Evolutionary conservation across 495 filamentous ascomycete genomes (phyloP).

Genomic region (Opeltia flavorubescens): DNA sequence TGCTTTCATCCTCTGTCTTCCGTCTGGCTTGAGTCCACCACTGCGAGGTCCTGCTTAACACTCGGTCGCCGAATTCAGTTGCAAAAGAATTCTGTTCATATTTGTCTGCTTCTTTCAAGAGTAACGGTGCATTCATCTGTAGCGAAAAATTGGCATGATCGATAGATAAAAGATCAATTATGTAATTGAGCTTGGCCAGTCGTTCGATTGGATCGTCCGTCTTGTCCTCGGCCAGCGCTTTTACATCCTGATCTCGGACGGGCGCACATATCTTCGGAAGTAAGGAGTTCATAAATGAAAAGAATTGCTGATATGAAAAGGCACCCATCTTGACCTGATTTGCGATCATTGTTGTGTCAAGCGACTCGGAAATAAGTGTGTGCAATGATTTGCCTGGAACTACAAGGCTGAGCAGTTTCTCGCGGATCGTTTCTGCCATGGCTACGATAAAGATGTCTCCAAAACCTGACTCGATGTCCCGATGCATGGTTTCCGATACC

Average conservation of each 20-base stretch:
- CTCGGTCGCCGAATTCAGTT: slow-evolving; percentile 48
- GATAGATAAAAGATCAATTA: slow-evolving; percentile 82
- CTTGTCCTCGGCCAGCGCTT: slow-evolving; percentile 57
- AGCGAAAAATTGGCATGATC: slow-evolving; percentile 94
- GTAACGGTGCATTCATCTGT: slow-evolving; percentile 59
- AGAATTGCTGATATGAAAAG: slow-evolving; percentile 91
- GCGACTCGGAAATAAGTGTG: slow-evolving; percentile 66
- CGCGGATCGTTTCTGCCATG: slow-evolving; percentile 73
- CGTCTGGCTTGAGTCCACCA: slow-evolving; percentile 61
- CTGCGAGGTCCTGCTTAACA: slow-evolving; percentile 47
- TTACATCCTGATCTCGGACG: slow-evolving; percentile 72
- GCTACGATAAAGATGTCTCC: slow-evolving; percentile 64
- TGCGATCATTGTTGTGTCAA: slow-evolving; percentile 65
- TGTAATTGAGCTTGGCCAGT: slow-evolving; percentile 65
- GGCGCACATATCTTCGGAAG: slow-evolving; percentile 93
- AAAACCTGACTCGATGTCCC: slow-evolving; percentile 54
- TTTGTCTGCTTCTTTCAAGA: slow-evolving; percentile 63
- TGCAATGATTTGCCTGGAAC: slow-evolving; percentile 69
- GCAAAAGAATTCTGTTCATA: slow-evolving; percentile 75
- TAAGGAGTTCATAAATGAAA: slow-evolving; percentile 73
- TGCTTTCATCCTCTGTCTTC: slow-evolving; percentile 55
- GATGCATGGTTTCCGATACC: slow-evolving; percentile 65
- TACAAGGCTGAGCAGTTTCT: slow-evolving; percentile 70
- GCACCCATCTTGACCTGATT: slow-evolving; percentile 64
- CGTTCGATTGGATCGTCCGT: slow-evolving; percentile 73